These are phyloP conservation scores for Chlorella sp. DNA, from an alignment of 139 green algal genomes.

Conservation along the genomic window DNA sequence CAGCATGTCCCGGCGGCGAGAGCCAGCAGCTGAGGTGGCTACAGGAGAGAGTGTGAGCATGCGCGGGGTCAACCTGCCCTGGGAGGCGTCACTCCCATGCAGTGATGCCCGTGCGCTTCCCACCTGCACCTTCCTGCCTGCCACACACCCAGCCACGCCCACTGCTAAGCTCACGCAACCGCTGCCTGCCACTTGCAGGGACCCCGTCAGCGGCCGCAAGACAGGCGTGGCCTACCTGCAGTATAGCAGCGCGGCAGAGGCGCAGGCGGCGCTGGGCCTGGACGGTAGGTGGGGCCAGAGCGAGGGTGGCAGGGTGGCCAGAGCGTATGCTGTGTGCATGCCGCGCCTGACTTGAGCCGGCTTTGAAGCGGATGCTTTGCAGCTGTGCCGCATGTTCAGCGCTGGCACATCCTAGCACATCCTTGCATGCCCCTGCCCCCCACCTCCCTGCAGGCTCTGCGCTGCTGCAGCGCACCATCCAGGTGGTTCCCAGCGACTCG, in stretches of 20 bases:
- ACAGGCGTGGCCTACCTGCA: conserved; percentile 15
- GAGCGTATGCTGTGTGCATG: background rate
- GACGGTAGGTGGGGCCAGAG: background rate
- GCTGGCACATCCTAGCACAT: no score
- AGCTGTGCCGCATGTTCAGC: no score
- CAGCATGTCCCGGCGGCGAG: no score
- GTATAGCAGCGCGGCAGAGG: background rate
- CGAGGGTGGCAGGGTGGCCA: background rate
- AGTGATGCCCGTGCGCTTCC: no score
- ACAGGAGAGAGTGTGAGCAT: no score
- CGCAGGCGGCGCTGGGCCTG: conserved; percentile 26
- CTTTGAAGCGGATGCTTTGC: no score
- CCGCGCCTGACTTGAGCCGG: background rate
- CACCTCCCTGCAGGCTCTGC: conserved; percentile 11
- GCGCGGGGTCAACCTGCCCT: no score
- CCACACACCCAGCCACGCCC: background rate
- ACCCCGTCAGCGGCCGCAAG: conserved; percentile 5
- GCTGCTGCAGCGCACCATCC: conserved; percentile 31
- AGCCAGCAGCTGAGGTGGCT: no score
- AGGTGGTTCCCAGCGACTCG: conserved; percentile 32
- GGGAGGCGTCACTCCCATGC: no score
- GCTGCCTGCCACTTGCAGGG: background rate
- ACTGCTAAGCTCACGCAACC: no score
- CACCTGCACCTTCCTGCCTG: background rate
- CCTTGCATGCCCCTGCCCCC: background rate